Conservation (phyloP, 1,284 basidiomycete genomes). For the Naganishia liquefaciens region DNA sequence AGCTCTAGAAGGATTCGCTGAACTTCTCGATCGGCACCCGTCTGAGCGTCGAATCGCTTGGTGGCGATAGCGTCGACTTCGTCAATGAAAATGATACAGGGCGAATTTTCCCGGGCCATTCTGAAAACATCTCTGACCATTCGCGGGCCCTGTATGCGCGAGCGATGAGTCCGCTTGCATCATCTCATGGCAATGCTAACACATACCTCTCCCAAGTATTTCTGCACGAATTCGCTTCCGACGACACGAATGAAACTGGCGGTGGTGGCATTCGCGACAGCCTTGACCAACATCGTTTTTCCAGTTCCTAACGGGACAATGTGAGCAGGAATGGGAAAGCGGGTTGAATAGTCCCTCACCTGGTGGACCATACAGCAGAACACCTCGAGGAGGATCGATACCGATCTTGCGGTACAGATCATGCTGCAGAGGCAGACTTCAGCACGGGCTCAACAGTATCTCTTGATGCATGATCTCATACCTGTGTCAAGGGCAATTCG, state of each 20-base stretch:
- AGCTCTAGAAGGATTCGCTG: conserved; percentile 98
- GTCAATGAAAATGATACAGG: conserved; percentile 99
- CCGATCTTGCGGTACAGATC: conserved; percentile 99
- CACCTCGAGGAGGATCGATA: conserved; percentile 95
- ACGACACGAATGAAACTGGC: conserved; percentile 98
- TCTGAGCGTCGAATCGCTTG: conserved; percentile 99
- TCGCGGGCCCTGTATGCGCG: conserved; percentile 69
- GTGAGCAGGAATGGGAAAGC: background rate
- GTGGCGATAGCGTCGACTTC: conserved; percentile 99
- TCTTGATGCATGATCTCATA: conserved; percentile 32
- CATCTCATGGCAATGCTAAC: background rate
- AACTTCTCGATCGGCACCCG: conserved; percentile 97
- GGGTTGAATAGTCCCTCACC: conserved; percentile 57
- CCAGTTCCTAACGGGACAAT: conserved; percentile 73
- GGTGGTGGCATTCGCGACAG: conserved; percentile 95
- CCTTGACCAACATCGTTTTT: conserved; percentile 99
- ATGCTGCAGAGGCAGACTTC: conserved; percentile 62
- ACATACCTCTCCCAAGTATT: conserved; percentile 86
- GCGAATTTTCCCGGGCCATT: conserved; percentile 93
- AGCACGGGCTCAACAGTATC: background rate
- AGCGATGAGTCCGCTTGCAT: background rate
- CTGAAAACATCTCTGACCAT: conserved; percentile 99
- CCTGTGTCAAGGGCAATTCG: conserved; percentile 84
- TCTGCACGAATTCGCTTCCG: conserved; percentile 98
- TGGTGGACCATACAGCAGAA: conserved; percentile 88